These are phyloP conservation scores for Alnus glutinosa DNA, from an alignment of 306 rosid genomes.

Conservation along the genomic window DNA sequence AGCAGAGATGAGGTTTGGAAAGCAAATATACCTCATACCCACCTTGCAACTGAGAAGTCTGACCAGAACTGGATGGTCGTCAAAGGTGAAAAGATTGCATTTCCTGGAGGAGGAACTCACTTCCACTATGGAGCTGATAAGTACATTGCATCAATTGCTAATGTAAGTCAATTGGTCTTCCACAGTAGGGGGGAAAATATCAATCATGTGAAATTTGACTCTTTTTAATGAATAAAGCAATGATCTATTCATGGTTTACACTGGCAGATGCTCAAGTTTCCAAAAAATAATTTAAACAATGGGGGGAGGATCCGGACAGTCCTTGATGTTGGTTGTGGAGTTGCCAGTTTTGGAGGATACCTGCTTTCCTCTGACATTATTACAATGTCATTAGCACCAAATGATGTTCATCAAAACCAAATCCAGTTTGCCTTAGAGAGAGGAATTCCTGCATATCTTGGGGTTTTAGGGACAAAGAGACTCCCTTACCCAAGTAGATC, in stretches of 20 bases:
- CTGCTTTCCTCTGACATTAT: constrained; percentile 77
- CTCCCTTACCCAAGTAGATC: constrained; percentile 96
- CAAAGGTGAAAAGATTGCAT: constrained; percentile 76
- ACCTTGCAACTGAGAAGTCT: constrained; percentile 94
- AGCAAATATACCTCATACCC: constrained; percentile 93
- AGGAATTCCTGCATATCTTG: constrained; percentile 93
- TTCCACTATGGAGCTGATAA: constrained; percentile 96
- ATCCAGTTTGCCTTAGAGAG: constrained; percentile 95
- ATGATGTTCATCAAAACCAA: constrained; percentile 94
- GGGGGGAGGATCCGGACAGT: constrained; percentile 80
- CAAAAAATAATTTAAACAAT: constrained; percentile 69
- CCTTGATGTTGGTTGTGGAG: constrained; percentile 96
- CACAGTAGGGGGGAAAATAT: constrained; percentile 14
- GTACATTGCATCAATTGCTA: constrained; percentile 94
- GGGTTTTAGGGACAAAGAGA: constrained; percentile 89
- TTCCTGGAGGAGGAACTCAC: constrained; percentile 99
- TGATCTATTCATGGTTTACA: constrained; percentile 26
- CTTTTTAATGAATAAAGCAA: constrained; percentile 44
- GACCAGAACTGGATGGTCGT: constrained; percentile 97
- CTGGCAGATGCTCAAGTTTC: constrained; percentile 90
- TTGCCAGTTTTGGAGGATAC: constrained; percentile 95
- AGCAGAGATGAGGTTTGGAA: constrained; percentile 98
- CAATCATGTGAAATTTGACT: constrained; percentile 14
- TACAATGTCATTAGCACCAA: constrained; percentile 90
- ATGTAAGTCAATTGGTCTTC: constrained; percentile 60